A percentile compares a stretch with the other conserved stretches of the same genome.
Conservation (phyloP, 306 rosid species). For the Spatholobus suberectus region DNA sequence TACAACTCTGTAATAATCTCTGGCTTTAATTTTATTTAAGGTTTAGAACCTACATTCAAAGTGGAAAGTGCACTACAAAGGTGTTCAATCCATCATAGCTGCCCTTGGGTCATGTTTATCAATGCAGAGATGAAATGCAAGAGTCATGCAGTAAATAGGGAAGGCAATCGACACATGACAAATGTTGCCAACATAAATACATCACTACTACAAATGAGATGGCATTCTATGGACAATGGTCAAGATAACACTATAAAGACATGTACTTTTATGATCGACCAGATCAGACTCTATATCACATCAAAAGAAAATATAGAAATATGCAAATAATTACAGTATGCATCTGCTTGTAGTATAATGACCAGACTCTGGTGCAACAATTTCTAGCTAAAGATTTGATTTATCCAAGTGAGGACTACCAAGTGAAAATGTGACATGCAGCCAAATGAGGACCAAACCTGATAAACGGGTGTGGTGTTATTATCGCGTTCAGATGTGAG, state of each 20-base stretch:
- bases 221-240: background rate
- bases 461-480: slow-evolving; percentile 42
- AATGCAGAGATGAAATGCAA: slow-evolving; percentile 30
- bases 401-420: slow-evolving; percentile 6
- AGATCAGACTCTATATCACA: slow-evolving; percentile 19
- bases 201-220: background rate
- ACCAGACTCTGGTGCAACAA: slow-evolving; percentile 24
- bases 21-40: slow-evolving; percentile 5
- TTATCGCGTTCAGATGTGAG: slow-evolving; percentile 47
- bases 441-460: slow-evolving; percentile 56
- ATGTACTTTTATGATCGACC: background rate
- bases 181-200: background rate
- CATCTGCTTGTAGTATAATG: background rate
- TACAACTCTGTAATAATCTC: background rate
- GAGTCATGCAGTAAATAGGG: background rate
- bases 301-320: slow-evolving; percentile 17
- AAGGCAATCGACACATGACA: background rate
- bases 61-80: background rate
- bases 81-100: slow-evolving; percentile 5
- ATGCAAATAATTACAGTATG: background rate
- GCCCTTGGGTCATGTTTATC: background rate
- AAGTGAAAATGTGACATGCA: slow-evolving; percentile 27
- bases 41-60: background rate
- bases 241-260: slow-evolving; percentile 13
- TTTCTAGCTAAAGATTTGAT: slow-evolving; percentile 9